Evolutionary conservation across 805 yeast species (phyloP), one percentile per base, ranked within the genome.

Genomic region (Wickerhamomyces alni): DNA sequence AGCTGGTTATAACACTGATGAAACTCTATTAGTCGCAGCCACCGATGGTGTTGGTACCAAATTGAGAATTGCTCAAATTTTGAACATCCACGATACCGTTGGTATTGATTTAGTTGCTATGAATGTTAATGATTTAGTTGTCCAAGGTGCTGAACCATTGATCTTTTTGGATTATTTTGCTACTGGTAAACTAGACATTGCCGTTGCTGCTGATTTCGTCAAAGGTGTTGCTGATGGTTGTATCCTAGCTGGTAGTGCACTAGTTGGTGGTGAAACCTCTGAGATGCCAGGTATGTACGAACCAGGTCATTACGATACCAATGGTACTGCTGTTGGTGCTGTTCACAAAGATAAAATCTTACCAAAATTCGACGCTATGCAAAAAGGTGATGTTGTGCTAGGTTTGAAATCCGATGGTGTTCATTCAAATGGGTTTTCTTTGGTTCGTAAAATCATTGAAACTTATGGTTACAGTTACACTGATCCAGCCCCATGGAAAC

Each of bases 241-340:
- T 70, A 80, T 82, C 48, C 77, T 79, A 49, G 85, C 98, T 26
- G 96, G 96, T 10, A 91, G 99, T 74, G 99, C 99, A 6, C 72
- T 93, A 42, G 96, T 93, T 39, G 99, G 99, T 41, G 99, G 99
- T 50, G 99, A 93, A 66, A 93, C 99, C 29, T 84, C 95, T 39
- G 99, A 93, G 71, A 93, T 93, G 99, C 99, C 99, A 21, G 99
- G 99, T 49, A 87, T 93, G 85, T 93, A 93, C 57, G 85, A 82
- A 43, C 87, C 80, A 41, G 95, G 94, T 26, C 98, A 93, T 65
- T 93, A 93, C 59, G 99, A 93, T 64, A 89, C 96, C 44, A 93
- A 91, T 58, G 99, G 99, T 64, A 94, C 99, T 28, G 94, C 97
- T 39, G 89, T 93, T 33, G 99, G 99, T 56, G 99, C 99, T 12